These are phyloP conservation scores for Nematocida sp. DNA, from an alignment of 371 early-diverging fungal genomes.

Conservation along the genomic window DNA sequence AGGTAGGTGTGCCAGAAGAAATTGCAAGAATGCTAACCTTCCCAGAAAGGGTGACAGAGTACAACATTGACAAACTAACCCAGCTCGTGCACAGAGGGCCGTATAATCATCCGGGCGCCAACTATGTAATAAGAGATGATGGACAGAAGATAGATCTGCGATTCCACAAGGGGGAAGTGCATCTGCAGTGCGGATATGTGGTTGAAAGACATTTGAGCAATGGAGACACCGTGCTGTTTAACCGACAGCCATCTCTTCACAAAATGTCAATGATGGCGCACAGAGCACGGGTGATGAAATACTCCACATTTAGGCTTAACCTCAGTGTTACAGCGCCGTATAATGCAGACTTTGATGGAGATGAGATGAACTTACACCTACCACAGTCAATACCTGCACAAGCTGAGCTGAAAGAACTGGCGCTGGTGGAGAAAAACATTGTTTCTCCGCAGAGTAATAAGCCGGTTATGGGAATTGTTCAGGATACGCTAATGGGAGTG, in stretches of 20 bases:
- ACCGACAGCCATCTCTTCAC: slow-evolving; percentile 98
- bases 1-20: slow-evolving; percentile 95
- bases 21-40: slow-evolving; percentile 95
- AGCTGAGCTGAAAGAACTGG: slow-evolving; percentile 88
- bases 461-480: slow-evolving; percentile 99
- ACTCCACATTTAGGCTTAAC: slow-evolving; percentile 95
- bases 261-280: slow-evolving; percentile 99
- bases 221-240: slow-evolving; percentile 95
- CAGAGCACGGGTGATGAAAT: slow-evolving; percentile 90
- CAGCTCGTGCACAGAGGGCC: slow-evolving; percentile 89
- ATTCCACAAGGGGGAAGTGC: slow-evolving; percentile 81
- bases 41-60: slow-evolving; percentile 94
- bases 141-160: slow-evolving; percentile 92
- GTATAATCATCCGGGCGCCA: slow-evolving; percentile 93
- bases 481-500: slow-evolving; percentile 93
- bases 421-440: slow-evolving; percentile 94
- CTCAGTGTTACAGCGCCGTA: slow-evolving; percentile 97
- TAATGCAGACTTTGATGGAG: slow-evolving; percentile 99
- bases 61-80: slow-evolving; percentile 85
- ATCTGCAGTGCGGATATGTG: slow-evolving; percentile 83
- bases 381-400: slow-evolving; percentile 89
- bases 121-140: slow-evolving; percentile 90
- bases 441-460: slow-evolving; percentile 93
- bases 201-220: slow-evolving; percentile 94
- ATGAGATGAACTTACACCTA: slow-evolving; percentile 99